Conservation (phyloP, 306 rosid species). For the Quercus engelmannii region DNA sequence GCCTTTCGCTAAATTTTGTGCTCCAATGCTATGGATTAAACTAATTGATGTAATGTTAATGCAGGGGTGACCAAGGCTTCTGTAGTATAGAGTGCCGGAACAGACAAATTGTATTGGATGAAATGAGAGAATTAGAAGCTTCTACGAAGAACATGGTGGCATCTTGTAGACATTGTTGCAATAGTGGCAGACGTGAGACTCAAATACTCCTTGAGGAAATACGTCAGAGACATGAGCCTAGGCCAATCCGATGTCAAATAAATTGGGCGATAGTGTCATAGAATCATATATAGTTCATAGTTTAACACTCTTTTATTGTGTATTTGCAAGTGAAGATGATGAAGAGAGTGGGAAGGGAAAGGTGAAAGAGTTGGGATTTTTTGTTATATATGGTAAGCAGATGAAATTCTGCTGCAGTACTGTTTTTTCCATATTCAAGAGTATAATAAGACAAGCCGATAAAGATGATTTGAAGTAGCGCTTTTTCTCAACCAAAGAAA, state of each 20-base stretch:
- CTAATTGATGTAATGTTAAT: neutral
- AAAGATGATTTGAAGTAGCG: neutral
- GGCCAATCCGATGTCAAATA: neutral
- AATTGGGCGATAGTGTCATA: neutral
- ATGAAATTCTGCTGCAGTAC: neutral
- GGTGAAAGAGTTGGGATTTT: neutral
- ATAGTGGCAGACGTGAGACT: neutral
- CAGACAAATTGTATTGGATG: conserved; percentile 45
- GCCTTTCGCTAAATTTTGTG: neutral
- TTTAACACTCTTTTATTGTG: neutral
- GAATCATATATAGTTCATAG: neutral
- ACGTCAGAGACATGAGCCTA: neutral
- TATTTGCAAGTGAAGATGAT: neutral
- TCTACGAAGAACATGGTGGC: conserved; percentile 37
- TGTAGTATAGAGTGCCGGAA: conserved; percentile 46
- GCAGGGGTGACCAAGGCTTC: conserved; percentile 56
- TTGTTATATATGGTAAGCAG: neutral
- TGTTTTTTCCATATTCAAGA: neutral
- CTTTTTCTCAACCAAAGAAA: neutral
- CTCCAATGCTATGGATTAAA: neutral
- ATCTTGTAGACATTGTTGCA: conserved; percentile 21
- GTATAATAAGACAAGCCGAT: neutral
- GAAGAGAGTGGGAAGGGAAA: neutral
- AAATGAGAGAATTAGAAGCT: conserved; percentile 37
- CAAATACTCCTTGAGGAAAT: neutral